These are phyloP conservation scores for Hypoxylon subgilvum DNA, from an alignment of 495 filamentous ascomycete genomes.

Conservation along the genomic window DNA sequence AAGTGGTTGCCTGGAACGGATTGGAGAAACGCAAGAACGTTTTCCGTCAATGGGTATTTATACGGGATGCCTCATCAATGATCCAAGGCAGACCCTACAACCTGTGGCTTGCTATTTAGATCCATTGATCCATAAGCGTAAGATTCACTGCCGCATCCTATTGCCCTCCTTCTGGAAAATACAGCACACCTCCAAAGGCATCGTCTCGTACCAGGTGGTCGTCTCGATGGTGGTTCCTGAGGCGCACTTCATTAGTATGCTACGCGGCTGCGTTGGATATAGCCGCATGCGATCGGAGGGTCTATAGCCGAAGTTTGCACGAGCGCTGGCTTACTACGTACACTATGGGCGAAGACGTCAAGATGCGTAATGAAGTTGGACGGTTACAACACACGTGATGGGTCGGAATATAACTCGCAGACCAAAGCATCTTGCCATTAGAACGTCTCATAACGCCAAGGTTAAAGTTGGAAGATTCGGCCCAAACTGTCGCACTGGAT, in stretches of 20 bases:
- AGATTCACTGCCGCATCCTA: background rate
- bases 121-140: background rate
- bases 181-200: conserved; percentile 1
- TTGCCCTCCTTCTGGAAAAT: background rate
- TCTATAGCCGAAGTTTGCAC: background rate
- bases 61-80: conserved; percentile 2
- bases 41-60: background rate
- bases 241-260: background rate
- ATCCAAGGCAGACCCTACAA: background rate
- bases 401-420: conserved; percentile 1
- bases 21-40: too few relatives aligned
- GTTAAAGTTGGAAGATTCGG: conserved; percentile 3
- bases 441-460: conserved; percentile 3
- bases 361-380: background rate
- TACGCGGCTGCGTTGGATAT: background rate
- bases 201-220: conserved; percentile 1
- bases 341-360: conserved; percentile 2
- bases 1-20: too few relatives aligned
- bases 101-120: background rate
- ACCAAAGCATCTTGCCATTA: background rate
- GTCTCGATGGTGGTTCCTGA: background rate
- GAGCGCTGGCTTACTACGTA: background rate
- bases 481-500: conserved; percentile 7
- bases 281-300: background rate
- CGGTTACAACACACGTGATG: conserved; percentile 15